Percentiles rank a stretch among this genome's conserved stretches.
These are phyloP conservation scores for Coriaria nepalensis DNA, from an alignment of 306 rosid genomes.

Conservation along the genomic window DNA sequence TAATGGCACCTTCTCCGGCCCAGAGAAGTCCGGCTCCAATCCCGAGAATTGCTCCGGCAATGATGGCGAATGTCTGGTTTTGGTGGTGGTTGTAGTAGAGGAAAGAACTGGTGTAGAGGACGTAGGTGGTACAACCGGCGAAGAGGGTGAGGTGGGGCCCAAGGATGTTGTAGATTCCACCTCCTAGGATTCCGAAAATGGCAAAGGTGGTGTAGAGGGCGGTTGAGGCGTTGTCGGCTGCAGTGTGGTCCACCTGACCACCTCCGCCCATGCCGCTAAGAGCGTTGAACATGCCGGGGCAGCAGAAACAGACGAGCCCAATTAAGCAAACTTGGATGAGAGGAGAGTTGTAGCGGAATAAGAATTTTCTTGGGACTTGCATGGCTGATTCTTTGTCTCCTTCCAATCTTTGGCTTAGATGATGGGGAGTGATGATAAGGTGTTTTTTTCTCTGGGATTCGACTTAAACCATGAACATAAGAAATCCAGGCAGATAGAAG, in stretches of 20 bases:
- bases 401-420: slow-evolving; percentile 10
- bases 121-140: slow-evolving; percentile 62
- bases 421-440: neutral
- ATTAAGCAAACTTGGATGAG: slow-evolving; percentile 42
- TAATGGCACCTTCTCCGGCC: slow-evolving; percentile 84
- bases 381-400: slow-evolving; percentile 25
- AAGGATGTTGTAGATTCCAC: slow-evolving; percentile 86
- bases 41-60: slow-evolving; percentile 60
- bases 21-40: slow-evolving; percentile 79
- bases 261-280: slow-evolving; percentile 91
- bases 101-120: slow-evolving; percentile 73
- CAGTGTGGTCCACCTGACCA: slow-evolving; percentile 63
- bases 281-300: slow-evolving; percentile 96
- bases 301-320: slow-evolving; percentile 79
- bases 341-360: slow-evolving; percentile 62
- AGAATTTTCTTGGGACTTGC: slow-evolving; percentile 14
- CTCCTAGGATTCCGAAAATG: slow-evolving; percentile 73
- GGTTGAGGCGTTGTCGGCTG: slow-evolving; percentile 66
- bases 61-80: slow-evolving; percentile 42
- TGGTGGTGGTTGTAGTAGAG: slow-evolving; percentile 75
- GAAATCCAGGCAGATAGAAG: no score
- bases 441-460: no score
- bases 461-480: no score
- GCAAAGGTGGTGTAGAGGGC: slow-evolving; percentile 74
- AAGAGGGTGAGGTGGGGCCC: slow-evolving; percentile 79